Percentiles rank a stretch among this genome's conserved stretches.
Conservation (phyloP, 2,329 filamentous ascomycete genomes). For the Neonectria faginata region DNA sequence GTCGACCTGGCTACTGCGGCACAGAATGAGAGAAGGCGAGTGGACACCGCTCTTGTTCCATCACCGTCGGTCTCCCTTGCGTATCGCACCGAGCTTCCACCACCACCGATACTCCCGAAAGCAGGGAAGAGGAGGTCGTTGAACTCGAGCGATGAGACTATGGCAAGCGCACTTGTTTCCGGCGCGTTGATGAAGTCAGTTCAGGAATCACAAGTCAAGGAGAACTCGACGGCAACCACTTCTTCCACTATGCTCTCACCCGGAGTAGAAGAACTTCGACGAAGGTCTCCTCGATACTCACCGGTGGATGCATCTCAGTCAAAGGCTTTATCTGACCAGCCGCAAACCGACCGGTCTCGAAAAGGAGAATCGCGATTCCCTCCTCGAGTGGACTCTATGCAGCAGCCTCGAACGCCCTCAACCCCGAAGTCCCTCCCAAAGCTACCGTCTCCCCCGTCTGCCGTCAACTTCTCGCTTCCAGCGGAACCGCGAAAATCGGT, state of each 20-base stretch:
- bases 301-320: background rate
- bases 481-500: constrained; percentile 37
- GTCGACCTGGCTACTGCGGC: constrained; percentile 63
- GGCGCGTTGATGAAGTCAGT: constrained; percentile 8
- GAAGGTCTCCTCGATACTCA: constrained; percentile 62
- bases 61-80: constrained; percentile 50
- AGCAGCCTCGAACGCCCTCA: background rate
- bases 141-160: constrained; percentile 54
- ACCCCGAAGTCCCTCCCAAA: constrained; percentile 13
- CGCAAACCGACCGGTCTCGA: constrained; percentile 4
- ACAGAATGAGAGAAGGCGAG: constrained; percentile 58
- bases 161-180: constrained; percentile 33
- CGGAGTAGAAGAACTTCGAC: constrained; percentile 60
- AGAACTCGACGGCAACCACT: constrained; percentile 53
- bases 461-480: constrained; percentile 41
- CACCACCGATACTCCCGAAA: constrained; percentile 49
- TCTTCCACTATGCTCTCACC: constrained; percentile 65
- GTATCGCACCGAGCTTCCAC: constrained; percentile 52
- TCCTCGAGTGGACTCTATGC: background rate
- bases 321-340: constrained; percentile 4
- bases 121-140: constrained; percentile 51
- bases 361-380: background rate
- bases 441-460: constrained; percentile 22
- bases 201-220: constrained; percentile 17
- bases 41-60: constrained; percentile 49